These are phyloP conservation scores for Asterochloris sp. DNA, from an alignment of 139 green algal genomes.

Conservation along the genomic window DNA sequence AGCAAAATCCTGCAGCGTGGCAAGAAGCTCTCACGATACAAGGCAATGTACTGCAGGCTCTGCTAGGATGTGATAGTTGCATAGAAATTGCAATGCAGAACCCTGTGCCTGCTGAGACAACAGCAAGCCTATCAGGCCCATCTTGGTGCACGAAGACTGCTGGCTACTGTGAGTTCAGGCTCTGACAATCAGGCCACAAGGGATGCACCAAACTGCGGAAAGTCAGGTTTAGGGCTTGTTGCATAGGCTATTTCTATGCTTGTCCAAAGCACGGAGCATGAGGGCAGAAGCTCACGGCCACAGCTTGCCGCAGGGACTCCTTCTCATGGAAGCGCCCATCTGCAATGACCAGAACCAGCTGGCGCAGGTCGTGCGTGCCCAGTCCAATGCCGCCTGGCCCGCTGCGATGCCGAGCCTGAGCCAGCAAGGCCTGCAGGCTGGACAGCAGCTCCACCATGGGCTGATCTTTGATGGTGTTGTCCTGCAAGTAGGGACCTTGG, in stretches of 20 bases:
- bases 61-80: no score
- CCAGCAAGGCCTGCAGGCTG: slow-evolving; percentile 68
- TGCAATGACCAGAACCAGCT: slow-evolving; percentile 96
- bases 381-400: background rate
- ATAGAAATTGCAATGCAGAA: no score
- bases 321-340: slow-evolving; percentile 98
- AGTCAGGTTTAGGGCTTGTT: no score
- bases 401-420: slow-evolving; percentile 47
- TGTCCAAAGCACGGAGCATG: background rate
- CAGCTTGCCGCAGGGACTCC: slow-evolving; percentile 62
- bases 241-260: no score
- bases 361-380: slow-evolving; percentile 50
- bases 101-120: no score
- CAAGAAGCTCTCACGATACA: no score
- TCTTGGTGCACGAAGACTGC: no score
- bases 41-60: no score
- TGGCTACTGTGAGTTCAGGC: no score
- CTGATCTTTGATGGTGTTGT: slow-evolving; percentile 94
- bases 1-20: slow-evolving; percentile 31
- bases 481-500: slow-evolving; percentile 37
- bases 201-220: no score
- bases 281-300: slow-evolving; percentile 33
- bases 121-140: no score
- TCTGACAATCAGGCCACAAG: no score
- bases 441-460: slow-evolving; percentile 87